Evolutionary conservation across 805 yeast genomes (phyloP).

Genomic region (Ogataea degrootiae): DNA sequence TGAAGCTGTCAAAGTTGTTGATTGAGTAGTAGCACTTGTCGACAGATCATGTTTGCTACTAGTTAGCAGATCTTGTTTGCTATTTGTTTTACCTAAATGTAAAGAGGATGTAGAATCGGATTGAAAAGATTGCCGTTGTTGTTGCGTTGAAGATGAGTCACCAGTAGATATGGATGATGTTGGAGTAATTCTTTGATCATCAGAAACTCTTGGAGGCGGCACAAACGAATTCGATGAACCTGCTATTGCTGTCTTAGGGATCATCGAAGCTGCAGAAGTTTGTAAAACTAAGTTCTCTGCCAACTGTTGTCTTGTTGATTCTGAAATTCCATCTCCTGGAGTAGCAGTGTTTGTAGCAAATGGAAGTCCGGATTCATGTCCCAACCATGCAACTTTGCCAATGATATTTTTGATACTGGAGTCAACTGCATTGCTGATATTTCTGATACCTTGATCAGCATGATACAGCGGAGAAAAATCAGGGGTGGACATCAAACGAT

Average conservation of each 20-base stretch:
- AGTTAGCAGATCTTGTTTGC: neutral
- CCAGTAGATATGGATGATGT: slow-evolving; percentile 27
- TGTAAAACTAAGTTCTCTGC: slow-evolving; percentile 27
- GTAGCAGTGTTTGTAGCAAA: neutral
- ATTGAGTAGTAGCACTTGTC: slow-evolving; percentile 4
- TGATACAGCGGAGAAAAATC: slow-evolving; percentile 27
- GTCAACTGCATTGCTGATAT: slow-evolving; percentile 32
- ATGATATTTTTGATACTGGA: slow-evolving; percentile 29
- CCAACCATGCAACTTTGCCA: slow-evolving; percentile 30
- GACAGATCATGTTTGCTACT: neutral
- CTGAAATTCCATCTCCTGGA: slow-evolving; percentile 13
- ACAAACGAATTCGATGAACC: neutral
- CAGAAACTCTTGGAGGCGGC: neutral
- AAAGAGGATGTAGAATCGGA: slow-evolving; percentile 7
- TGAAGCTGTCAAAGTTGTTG: slow-evolving; percentile 7
- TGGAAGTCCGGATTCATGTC: slow-evolving; percentile 7
- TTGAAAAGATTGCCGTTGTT: slow-evolving; percentile 3
- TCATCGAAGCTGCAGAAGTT: slow-evolving; percentile 1
- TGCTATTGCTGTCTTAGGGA: neutral
- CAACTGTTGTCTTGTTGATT: slow-evolving; percentile 24
- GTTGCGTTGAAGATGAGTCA: slow-evolving; percentile 6
- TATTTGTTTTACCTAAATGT: neutral
- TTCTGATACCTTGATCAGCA: slow-evolving; percentile 33
- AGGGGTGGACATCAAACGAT: slow-evolving; percentile 11
- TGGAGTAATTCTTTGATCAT: slow-evolving; percentile 24